phyloP scores from a whole-genome alignment of 345 rosid species.

The Passiflora organensis region DNA sequence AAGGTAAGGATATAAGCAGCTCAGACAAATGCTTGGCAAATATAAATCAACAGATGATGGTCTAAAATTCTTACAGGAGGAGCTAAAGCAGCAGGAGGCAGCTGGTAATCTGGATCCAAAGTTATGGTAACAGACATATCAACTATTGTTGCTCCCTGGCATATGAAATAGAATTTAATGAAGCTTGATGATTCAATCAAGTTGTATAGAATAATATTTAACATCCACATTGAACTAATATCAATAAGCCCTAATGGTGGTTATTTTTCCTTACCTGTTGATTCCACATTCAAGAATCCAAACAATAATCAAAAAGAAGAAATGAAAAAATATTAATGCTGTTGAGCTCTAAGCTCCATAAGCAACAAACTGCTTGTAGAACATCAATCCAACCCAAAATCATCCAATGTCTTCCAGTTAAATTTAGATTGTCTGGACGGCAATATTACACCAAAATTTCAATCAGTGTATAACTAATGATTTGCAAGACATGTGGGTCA shows the following conservation, averaged over 20 bases:
- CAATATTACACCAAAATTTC: too few relatives aligned
- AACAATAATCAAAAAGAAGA: background rate
- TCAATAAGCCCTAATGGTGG: background rate
- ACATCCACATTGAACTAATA: too few relatives aligned
- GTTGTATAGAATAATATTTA: background rate
- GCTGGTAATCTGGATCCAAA: constrained; percentile 64
- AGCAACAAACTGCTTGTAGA: too few relatives aligned
- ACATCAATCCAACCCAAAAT: too few relatives aligned
- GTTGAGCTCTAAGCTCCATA: too few relatives aligned
- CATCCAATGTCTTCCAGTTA: too few relatives aligned
- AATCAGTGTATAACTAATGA: too few relatives aligned
- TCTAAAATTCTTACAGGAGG: constrained; percentile 42
- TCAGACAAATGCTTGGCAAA: background rate
- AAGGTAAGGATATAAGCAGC: constrained; percentile 11
- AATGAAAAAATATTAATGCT: too few relatives aligned
- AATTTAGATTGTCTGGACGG: too few relatives aligned
- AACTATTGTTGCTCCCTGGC: constrained; percentile 91
- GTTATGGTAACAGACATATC: constrained; percentile 66
- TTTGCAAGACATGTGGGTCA: too few relatives aligned
- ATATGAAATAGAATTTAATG: constrained; percentile 1
- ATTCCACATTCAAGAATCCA: background rate
- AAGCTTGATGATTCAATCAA: background rate
- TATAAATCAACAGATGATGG: constrained; percentile 3
- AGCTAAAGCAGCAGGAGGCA: constrained; percentile 70
- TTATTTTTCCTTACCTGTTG: background rate